Evolutionary conservation across 352 stramenopile genomes (phyloP).

Genomic region (Globisporangium takayamanum): DNA sequence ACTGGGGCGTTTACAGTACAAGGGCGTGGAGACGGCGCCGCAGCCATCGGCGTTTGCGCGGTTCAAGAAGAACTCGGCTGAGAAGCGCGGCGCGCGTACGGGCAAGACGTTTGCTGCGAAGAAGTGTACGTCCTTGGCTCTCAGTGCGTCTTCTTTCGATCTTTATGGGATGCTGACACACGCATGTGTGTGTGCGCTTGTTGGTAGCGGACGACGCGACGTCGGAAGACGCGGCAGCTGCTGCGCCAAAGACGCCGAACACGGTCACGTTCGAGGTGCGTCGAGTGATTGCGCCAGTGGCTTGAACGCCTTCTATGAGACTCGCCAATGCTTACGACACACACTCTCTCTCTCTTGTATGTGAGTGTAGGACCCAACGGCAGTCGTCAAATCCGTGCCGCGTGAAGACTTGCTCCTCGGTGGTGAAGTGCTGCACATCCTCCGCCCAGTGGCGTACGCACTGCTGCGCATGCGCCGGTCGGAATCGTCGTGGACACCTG

Average conservation of each 20-base stretch:
- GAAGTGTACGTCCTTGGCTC: slow-evolving; percentile 10
- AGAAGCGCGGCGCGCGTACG: slow-evolving; percentile 57
- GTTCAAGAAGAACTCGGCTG: slow-evolving; percentile 39
- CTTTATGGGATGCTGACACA: not conserved
- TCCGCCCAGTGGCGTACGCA: slow-evolving; percentile 67
- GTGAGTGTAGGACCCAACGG: slow-evolving; percentile 38
- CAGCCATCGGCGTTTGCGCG: slow-evolving; percentile 42
- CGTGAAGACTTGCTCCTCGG: slow-evolving; percentile 45
- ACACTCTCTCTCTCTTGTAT: not conserved
- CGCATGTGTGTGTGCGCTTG: not conserved
- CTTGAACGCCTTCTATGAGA: not conserved
- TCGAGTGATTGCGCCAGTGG: not conserved
- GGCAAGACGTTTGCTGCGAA: slow-evolving; percentile 64
- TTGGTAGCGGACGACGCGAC: slow-evolving; percentile 10
- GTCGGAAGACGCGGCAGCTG: slow-evolving; percentile 1
- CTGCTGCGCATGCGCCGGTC: slow-evolving; percentile 50
- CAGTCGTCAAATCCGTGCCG: slow-evolving; percentile 23
- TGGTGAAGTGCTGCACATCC: slow-evolving; percentile 72
- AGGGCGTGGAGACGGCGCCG: slow-evolving; percentile 41
- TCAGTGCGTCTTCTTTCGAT: slow-evolving; percentile 2
- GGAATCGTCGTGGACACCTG: slow-evolving; percentile 54
- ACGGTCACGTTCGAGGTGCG: slow-evolving; percentile 53
- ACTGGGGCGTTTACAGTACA: slow-evolving; percentile 26
- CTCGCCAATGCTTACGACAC: not conserved
- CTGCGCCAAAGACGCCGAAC: slow-evolving; percentile 18